Conservation (phyloP, 306 rosid genomes). For the Begonia peltatifolia region DNA sequence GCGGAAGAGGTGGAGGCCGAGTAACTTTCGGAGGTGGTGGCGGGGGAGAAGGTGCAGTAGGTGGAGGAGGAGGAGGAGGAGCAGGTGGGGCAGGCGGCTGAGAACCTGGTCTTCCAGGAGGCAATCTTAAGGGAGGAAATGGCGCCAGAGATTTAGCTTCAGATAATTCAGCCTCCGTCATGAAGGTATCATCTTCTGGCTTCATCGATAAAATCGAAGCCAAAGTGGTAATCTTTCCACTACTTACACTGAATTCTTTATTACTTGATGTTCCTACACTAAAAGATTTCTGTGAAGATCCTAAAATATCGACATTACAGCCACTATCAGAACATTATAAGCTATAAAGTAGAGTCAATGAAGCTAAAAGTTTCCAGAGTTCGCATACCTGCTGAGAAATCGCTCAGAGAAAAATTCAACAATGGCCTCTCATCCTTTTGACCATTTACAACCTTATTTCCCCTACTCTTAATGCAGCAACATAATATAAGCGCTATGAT, state of each 20-base stretch:
- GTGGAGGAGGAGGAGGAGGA: conserved; percentile 14
- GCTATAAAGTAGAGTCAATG: too few species aligned
- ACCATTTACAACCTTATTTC: conserved; percentile 11
- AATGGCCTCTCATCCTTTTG: conserved; percentile 36
- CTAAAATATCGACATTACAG: conserved; percentile 20
- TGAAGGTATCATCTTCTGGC: conserved; percentile 17
- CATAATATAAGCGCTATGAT: conserved; percentile 18
- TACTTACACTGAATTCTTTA: conserved; percentile 15
- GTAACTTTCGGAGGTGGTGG: conserved; percentile 26
- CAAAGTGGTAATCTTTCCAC: conserved; percentile 15
- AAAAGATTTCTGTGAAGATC: conserved; percentile 37
- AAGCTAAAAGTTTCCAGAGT: too few species aligned
- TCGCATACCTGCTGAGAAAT: conserved; percentile 38
- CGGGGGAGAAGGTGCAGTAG: conserved; percentile 13
- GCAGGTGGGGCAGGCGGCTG: conserved; percentile 27
- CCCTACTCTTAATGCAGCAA: conserved; percentile 23
- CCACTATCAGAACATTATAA: conserved; percentile 9
- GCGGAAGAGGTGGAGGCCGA: conserved; percentile 59
- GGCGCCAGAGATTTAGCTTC: conserved; percentile 18
- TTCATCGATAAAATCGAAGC: conserved; percentile 15
- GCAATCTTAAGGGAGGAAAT: conserved; percentile 27
- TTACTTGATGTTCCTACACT: conserved; percentile 20
- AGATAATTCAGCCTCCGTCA: conserved; percentile 16
- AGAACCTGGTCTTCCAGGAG: conserved; percentile 38
- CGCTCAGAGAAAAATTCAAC: conserved; percentile 24